These are phyloP conservation scores for Haplosporangium gracile DNA, from an alignment of 192 early-diverging fungal genomes.

Conservation along the genomic window DNA sequence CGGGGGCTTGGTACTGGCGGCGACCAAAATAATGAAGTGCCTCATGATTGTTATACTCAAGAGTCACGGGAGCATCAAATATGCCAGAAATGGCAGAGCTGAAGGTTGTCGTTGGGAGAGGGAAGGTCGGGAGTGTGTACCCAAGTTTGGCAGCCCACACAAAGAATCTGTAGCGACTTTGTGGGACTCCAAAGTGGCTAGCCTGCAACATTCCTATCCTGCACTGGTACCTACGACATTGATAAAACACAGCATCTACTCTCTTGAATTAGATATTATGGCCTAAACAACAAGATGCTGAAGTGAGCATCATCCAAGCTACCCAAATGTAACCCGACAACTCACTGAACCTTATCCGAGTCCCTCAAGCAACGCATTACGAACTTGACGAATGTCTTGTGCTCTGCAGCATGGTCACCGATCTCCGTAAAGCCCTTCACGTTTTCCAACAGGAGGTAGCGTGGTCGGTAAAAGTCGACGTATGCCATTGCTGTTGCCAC, in stretches of 20 bases:
- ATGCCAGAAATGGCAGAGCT: constrained; percentile 51
- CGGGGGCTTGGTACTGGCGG: constrained; percentile 65
- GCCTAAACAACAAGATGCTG: no score
- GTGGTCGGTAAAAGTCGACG: constrained; percentile 77
- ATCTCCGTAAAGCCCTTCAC: constrained; percentile 72
- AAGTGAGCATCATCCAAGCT: no score
- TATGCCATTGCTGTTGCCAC: constrained; percentile 75
- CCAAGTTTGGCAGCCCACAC: constrained; percentile 74
- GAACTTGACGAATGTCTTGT: constrained; percentile 75
- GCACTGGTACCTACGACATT: constrained; percentile 63
- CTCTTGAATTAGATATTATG: no score
- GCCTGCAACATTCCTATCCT: constrained; percentile 75
- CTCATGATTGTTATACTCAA: neutral
- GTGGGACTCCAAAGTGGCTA: constrained; percentile 72
- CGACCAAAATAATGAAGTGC: constrained; percentile 59
- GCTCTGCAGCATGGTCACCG: constrained; percentile 58
- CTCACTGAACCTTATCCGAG: constrained; percentile 60
- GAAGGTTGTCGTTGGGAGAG: constrained; percentile 69
- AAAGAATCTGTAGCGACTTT: constrained; percentile 75
- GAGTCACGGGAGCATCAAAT: constrained; percentile 61
- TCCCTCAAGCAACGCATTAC: constrained; percentile 70
- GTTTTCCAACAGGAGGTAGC: constrained; percentile 79
- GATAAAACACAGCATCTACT: no score
- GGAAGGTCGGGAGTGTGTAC: constrained; percentile 67
- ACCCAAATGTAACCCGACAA: neutral